Evolutionary conservation across 371 early-diverging fungal genomes (phyloP).

Genomic region (Mitosporidium daphniae): DNA sequence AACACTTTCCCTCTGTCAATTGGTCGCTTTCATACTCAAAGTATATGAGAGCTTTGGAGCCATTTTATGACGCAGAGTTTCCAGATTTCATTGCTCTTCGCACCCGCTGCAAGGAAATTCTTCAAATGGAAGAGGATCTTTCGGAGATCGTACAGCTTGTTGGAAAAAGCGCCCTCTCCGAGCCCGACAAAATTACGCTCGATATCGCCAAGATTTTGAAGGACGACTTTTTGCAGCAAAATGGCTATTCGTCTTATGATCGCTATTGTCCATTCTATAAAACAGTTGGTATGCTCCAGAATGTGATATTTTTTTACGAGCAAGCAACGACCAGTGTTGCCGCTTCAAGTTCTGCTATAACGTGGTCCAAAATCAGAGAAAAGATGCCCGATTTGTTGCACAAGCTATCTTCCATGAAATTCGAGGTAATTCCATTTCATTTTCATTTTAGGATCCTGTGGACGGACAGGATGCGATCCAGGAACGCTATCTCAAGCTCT

Average conservation of each 20-base stretch:
- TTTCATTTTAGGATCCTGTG: conserved; percentile 27
- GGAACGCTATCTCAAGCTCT: conserved; percentile 32
- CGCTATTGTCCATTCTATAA: conserved; percentile 97
- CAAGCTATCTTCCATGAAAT: conserved; percentile 94
- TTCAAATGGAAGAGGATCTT: conserved; percentile 92
- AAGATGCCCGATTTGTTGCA: conserved; percentile 61
- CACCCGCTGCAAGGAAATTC: conserved; percentile 77
- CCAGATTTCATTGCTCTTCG: conserved; percentile 61
- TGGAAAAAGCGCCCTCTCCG: conserved; percentile 88
- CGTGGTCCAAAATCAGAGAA: conserved; percentile 80
- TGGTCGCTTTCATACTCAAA: conserved; percentile 96
- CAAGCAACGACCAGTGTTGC: conserved; percentile 68
- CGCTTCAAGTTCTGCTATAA: conserved; percentile 38
- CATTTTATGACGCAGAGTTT: conserved; percentile 69
- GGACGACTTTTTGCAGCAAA: conserved; percentile 99
- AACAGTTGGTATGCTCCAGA: conserved; percentile 88
- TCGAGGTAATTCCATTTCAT: conserved; percentile 18
- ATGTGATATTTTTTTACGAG: conserved; percentile 83
- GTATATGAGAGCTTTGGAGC: conserved; percentile 78
- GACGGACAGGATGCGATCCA: conserved; percentile 51
- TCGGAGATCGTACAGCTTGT: conserved; percentile 98
- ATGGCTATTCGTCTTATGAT: conserved; percentile 96
- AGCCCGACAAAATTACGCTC: conserved; percentile 90
- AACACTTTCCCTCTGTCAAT: conserved; percentile 99
- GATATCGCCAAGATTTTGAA: conserved; percentile 91